Percentiles rank a stretch among this genome's conserved stretches.
phyloP scores from a whole-genome alignment of 2,329 filamentous ascomycete genomes.

The Alternaria conjuncta region DNA sequence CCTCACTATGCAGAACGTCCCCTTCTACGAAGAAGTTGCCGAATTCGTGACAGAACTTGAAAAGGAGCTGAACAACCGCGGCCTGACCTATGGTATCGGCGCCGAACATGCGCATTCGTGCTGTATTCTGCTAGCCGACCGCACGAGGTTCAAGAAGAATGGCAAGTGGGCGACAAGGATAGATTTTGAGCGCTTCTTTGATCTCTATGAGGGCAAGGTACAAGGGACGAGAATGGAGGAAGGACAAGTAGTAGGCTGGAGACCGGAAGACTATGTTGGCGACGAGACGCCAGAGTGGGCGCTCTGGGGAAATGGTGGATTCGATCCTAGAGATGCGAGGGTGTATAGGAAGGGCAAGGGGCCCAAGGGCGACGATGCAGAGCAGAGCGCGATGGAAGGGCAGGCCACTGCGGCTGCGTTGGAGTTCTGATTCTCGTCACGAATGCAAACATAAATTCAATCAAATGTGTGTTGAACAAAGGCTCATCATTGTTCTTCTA shows the following conservation, averaged over 20 bases:
- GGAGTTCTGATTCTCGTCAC: constrained; percentile 14
- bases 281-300: constrained; percentile 90
- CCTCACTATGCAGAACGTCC: constrained; percentile 95
- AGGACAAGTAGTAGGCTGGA: constrained; percentile 64
- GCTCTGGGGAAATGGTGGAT: constrained; percentile 90
- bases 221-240: constrained; percentile 53
- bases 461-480: background rate
- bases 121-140: constrained; percentile 83
- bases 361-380: constrained; percentile 32
- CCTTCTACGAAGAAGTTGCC: constrained; percentile 89
- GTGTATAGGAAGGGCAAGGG: constrained; percentile 85
- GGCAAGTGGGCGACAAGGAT: constrained; percentile 92
- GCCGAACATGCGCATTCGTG: constrained; percentile 96
- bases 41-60: constrained; percentile 82
- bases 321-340: constrained; percentile 86
- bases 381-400: constrained; percentile 13
- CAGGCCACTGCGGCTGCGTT: constrained; percentile 4
- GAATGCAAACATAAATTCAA: background rate
- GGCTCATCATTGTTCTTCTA: constrained; percentile 4
- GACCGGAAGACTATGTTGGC: constrained; percentile 89
- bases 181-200: constrained; percentile 88
- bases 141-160: constrained; percentile 73
- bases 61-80: constrained; percentile 69
- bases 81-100: constrained; percentile 85
- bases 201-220: constrained; percentile 70